phyloP scores from a whole-genome alignment of 768 basidiomycete genomes.

The Suillus occidentalis region DNA sequence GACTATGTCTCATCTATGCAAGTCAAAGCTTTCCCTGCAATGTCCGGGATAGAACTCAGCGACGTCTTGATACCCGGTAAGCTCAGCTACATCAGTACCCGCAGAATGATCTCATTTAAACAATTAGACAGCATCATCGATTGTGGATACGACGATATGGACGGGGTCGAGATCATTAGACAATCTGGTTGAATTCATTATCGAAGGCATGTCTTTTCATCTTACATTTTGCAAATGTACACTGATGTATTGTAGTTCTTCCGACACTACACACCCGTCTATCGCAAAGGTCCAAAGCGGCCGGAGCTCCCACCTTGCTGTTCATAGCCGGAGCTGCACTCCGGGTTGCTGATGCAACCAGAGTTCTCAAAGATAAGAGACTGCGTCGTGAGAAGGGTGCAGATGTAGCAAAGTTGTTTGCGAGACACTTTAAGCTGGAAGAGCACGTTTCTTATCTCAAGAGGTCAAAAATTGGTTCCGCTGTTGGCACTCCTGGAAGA shows the following conservation, averaged over 20 bases:
- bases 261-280: conserved; percentile 70
- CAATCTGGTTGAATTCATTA: conserved; percentile 72
- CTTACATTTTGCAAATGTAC: background rate
- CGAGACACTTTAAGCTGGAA: conserved; percentile 88
- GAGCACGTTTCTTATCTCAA: conserved; percentile 85
- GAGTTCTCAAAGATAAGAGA: conserved; percentile 66
- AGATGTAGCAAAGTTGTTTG: conserved; percentile 93
- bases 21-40: conserved; percentile 62
- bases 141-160: conserved; percentile 77
- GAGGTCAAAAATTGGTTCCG: conserved; percentile 83
- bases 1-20: conserved; percentile 68
- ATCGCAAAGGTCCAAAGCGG: conserved; percentile 69
- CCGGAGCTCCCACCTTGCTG: conserved; percentile 85
- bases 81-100: conserved; percentile 21
- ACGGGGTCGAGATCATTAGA: conserved; percentile 70
- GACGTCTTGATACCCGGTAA: conserved; percentile 79
- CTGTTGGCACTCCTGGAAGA: conserved; percentile 90
- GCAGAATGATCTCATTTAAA: conserved; percentile 45
- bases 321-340: conserved; percentile 88
- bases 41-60: conserved; percentile 76
- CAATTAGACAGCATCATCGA: conserved; percentile 62
- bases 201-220: conserved; percentile 53
- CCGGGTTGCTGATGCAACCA: conserved; percentile 85
- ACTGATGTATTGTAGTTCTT: conserved; percentile 44
- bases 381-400: conserved; percentile 82